Base-by-base conservation (phyloP, 371 early-diverging fungal species). In the Mucor ambiguus region DNA sequence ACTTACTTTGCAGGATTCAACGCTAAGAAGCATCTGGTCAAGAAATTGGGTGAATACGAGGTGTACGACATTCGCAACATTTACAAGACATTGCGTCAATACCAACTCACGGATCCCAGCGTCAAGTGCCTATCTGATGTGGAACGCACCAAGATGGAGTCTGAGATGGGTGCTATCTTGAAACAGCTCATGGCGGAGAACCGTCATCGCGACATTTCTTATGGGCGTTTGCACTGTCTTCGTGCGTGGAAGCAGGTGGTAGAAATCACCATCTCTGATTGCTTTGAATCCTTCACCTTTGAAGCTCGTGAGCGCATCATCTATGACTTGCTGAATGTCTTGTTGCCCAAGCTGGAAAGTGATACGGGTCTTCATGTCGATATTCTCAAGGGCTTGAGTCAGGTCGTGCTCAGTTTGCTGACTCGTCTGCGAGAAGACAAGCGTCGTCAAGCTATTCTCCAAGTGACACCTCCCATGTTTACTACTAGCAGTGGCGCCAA, bases 231-330 rank as follows among this genome's bases (percentile, higher is more conserved):
- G 54, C 85, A 91, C 60, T 84, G 89, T 67, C 56, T 91, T 64
- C 79, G 85, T 60, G 90, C 93, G 0, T 97, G 96, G 96, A 87
- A 89, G 61, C 89, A 93, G 63, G 77, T 95, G n/a, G 83, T 93
- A 1, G 88, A 92, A 60, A 83, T 93, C 22, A 84, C 92, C 0
- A 61, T 93, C 2, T 82, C 86, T n/a, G 88, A 84, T 76, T 69
- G 92, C 79, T 73, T 95, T 64, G 85, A 87, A 33, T 66, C 81
- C 0, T 70, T 92, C 30, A 80, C 84, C 11, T 71, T 82, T 10
- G 90, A 88, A 30, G 41, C 70, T 7, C 85, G 91, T 5, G 88
- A 90, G 66, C 68, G 76, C n/a, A 83, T 84, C 49, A 66, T 87
- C 20, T 84, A 83, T 58, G 89, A 89, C 59, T 68, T 93, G 22